These are phyloP conservation scores for Penicillium ochrochloron DNA, from an alignment of 495 filamentous ascomycete species.

Conservation along the genomic window DNA sequence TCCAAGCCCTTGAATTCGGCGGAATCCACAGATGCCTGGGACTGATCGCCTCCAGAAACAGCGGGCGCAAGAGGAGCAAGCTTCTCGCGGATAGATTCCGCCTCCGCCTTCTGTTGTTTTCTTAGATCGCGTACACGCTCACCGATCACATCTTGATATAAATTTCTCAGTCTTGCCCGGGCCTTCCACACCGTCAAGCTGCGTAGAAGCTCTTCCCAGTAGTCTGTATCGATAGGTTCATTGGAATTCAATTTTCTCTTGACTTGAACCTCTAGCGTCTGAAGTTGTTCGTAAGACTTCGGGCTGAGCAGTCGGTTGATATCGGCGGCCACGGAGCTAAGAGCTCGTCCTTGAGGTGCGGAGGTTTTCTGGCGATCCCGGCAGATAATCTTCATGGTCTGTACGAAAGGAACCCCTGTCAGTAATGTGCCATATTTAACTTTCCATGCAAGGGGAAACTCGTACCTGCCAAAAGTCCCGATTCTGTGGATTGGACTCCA, in stretches of 20 bases:
- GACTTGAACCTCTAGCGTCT: conserved; percentile 83
- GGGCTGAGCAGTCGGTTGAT: conserved; percentile 84
- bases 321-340: conserved; percentile 82
- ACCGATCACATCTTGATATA: conserved; percentile 78
- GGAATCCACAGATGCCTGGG: conserved; percentile 14
- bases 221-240: conserved; percentile 93
- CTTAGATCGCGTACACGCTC: conserved; percentile 70
- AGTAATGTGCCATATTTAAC: neutral
- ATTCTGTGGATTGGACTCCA: conserved; percentile 80
- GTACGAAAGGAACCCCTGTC: conserved; percentile 8
- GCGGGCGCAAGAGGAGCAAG: conserved; percentile 52
- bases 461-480: conserved; percentile 82
- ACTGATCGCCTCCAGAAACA: conserved; percentile 14
- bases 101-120: conserved; percentile 73
- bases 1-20: conserved; percentile 55
- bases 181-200: conserved; percentile 90
- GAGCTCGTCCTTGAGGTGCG: conserved; percentile 71
- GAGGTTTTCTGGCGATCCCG: conserved; percentile 72
- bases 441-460: neutral
- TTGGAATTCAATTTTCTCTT: conserved; percentile 80
- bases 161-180: conserved; percentile 79
- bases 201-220: conserved; percentile 91
- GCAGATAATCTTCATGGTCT: conserved; percentile 85
- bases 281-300: conserved; percentile 86
- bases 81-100: conserved; percentile 62